Evolutionary conservation across 306 rosid genomes (phyloP).

Genomic region (Calophaca sinica): DNA sequence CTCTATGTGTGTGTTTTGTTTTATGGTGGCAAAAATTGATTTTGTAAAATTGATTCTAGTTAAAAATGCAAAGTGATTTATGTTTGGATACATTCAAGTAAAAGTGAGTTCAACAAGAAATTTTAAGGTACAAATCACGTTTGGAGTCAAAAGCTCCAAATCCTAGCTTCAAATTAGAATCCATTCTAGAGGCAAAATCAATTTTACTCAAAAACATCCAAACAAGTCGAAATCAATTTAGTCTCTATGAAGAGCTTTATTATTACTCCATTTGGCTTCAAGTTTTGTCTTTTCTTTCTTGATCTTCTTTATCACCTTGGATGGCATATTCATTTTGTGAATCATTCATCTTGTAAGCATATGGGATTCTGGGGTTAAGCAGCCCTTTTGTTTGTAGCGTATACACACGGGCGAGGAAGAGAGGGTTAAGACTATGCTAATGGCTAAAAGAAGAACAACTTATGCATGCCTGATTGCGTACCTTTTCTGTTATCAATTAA

Average conservation of each 20-base stretch:
- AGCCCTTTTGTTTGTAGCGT: background rate
- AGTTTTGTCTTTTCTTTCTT: constrained; percentile 3
- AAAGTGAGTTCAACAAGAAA: no score
- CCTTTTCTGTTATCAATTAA: constrained; percentile 20
- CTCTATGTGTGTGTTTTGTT: constrained; percentile 10
- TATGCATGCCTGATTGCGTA: background rate
- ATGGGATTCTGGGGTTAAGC: constrained; percentile 10
- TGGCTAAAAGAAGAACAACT: constrained; percentile 8
- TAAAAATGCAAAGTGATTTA: no score
- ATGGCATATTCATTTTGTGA: constrained; percentile 17
- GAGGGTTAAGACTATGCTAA: background rate
- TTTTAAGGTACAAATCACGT: no score
- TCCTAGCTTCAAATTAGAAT: no score
- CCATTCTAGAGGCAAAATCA: no score
- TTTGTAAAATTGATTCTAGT: no score
- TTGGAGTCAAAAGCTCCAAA: no score
- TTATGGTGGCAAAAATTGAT: no score
- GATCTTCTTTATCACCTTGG: background rate
- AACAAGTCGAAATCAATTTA: no score
- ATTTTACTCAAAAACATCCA: no score
- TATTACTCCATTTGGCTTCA: constrained; percentile 7
- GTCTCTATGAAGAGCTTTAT: background rate
- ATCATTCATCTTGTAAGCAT: constrained; percentile 16
- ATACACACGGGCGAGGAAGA: background rate
- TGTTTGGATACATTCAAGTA: no score